A percentile compares a stretch with the other conserved stretches of the same genome.
Evolutionary conservation across 2,329 filamentous ascomycete species (phyloP).

Genomic region (Colletotrichum sp.): DNA sequence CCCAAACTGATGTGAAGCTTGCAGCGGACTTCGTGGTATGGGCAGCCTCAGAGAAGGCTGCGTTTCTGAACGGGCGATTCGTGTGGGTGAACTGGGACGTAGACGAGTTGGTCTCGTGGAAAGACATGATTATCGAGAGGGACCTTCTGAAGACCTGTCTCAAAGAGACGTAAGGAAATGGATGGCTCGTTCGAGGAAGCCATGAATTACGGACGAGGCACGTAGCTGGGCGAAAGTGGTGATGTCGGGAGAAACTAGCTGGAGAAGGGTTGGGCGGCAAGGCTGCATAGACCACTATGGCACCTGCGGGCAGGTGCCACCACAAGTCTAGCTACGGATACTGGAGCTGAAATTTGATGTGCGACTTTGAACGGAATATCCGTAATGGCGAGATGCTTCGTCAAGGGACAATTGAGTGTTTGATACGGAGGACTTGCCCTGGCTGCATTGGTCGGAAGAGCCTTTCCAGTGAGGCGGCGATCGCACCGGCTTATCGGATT

Average conservation of each 20-base stretch:
- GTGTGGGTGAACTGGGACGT: conserved; percentile 40
- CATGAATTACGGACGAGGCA: background rate
- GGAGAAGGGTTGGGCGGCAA: background rate
- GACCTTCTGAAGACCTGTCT: conserved; percentile 13
- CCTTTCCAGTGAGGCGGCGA: background rate
- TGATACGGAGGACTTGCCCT: background rate
- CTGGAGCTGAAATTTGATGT: background rate
- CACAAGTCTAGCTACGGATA: background rate
- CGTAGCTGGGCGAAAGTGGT: background rate
- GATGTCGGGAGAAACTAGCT: background rate
- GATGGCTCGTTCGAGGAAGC: background rate
- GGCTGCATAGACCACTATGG: background rate
- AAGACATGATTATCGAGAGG: conserved; percentile 19
- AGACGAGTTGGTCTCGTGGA: conserved; percentile 26
- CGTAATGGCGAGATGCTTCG: background rate
- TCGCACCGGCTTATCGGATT: background rate
- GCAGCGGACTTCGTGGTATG: conserved; percentile 35
- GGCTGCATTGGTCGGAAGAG: background rate
- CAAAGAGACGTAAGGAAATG: background rate
- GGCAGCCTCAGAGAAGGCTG: conserved; percentile 30
- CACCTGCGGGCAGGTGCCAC: background rate
- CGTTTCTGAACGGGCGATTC: conserved; percentile 37
- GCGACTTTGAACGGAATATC: background rate
- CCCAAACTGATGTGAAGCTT: conserved; percentile 17
- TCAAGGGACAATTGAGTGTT: background rate